Conservation (phyloP, 345 rosid genomes). For the Salix dunnii region DNA sequence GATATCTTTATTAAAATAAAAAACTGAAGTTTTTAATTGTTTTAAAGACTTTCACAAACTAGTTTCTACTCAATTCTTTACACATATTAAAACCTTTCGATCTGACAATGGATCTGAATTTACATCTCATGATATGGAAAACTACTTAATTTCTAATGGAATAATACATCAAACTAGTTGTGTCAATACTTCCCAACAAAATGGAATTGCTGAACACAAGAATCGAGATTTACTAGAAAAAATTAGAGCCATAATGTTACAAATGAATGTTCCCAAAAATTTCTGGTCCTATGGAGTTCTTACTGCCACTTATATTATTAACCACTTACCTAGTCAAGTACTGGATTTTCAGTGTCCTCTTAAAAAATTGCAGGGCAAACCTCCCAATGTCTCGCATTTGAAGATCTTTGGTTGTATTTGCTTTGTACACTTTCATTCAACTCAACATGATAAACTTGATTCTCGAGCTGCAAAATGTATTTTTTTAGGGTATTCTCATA, state of each 20-base stretch:
- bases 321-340: not conserved
- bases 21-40: not conserved
- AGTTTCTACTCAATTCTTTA: not conserved
- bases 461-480: too few species aligned
- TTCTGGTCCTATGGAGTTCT: not conserved
- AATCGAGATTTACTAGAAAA: constrained; percentile 1
- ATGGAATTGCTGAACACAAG: not conserved
- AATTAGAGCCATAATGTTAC: not conserved
- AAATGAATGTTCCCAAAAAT: not conserved
- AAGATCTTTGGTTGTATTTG: not conserved
- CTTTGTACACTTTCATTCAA: not conserved
- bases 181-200: not conserved
- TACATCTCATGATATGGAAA: not conserved
- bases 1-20: constrained; percentile 1
- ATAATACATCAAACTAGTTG: not conserved
- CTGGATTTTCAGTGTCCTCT: constrained; percentile 5
- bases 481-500: not conserved
- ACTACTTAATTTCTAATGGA: not conserved
- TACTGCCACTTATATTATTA: too few species aligned
- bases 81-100: not conserved
- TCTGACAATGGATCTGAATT: not conserved
- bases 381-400: not conserved
- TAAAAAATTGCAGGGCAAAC: not conserved
- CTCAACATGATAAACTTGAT: not conserved
- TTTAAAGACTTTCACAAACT: not conserved